Percentiles rank a stretch among this genome's conserved stretches.
These are phyloP conservation scores for Cephaloascus albidus DNA, from an alignment of 805 yeast genomes.

Conservation along the genomic window DNA sequence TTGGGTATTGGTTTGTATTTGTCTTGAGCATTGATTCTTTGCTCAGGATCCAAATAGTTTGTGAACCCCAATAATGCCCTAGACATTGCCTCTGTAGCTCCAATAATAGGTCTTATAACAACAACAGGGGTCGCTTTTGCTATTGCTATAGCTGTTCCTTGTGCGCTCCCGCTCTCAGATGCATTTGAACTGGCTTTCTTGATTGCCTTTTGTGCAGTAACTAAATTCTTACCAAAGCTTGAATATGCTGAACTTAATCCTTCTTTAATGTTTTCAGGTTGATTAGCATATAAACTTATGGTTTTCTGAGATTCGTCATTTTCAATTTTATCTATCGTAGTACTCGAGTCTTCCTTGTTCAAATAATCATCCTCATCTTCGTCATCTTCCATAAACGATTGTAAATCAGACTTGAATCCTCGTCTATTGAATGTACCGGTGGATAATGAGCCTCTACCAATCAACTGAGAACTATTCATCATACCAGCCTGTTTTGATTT, in stretches of 20 bases:
- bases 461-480: conserved; percentile 8
- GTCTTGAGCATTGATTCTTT: conserved; percentile 49
- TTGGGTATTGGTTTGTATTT: conserved; percentile 37
- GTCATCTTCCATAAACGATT: conserved; percentile 4
- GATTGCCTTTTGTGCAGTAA: conserved; percentile 57
- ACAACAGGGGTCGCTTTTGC: conserved; percentile 76
- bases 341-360: not conserved
- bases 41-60: conserved; percentile 66
- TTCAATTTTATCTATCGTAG: conserved; percentile 3
- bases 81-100: conserved; percentile 85
- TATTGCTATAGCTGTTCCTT: conserved; percentile 56
- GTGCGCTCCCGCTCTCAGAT: conserved; percentile 55
- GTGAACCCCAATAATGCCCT: conserved; percentile 77
- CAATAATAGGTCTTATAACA: conserved; percentile 76
- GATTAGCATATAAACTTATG: conserved; percentile 75
- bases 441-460: conserved; percentile 11
- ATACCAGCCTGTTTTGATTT: not conserved
- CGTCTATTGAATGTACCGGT: conserved; percentile 7
- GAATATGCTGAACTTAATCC: conserved; percentile 72
- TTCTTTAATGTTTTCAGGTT: conserved; percentile 60
- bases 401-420: conserved; percentile 1
- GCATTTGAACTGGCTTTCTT: conserved; percentile 51
- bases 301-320: conserved; percentile 26
- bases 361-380: conserved; percentile 14
- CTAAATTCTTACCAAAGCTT: conserved; percentile 60